A percentile compares a stretch with the other conserved stretches of the same genome.
Evolutionary conservation across 352 stramenopile species (phyloP).

Genomic region (Pythium graminicola): DNA sequence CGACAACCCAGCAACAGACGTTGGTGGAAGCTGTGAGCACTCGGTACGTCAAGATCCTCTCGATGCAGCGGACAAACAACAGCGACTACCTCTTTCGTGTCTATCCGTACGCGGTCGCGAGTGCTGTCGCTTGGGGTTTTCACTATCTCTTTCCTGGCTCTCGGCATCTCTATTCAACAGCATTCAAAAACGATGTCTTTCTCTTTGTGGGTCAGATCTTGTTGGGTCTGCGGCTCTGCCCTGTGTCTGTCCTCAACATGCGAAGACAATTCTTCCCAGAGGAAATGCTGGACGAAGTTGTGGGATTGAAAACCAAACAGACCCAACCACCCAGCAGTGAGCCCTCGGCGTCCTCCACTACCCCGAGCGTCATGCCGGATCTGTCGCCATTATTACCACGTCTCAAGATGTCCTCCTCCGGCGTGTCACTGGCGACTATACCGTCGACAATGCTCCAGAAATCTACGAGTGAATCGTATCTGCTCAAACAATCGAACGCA

Average conservation of each 20-base stretch:
- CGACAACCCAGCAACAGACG: conserved; percentile 46
- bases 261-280: conserved; percentile 65
- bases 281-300: conserved; percentile 55
- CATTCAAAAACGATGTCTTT: conserved; percentile 80
- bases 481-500: conserved; percentile 37
- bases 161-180: conserved; percentile 70
- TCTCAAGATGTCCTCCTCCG: conserved; percentile 15
- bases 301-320: conserved; percentile 29
- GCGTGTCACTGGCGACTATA: background rate
- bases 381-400: conserved; percentile 23
- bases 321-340: background rate
- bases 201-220: conserved; percentile 70
- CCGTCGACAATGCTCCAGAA: conserved; percentile 20
- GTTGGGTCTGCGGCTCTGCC: conserved; percentile 57
- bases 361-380: conserved; percentile 17
- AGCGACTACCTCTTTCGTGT: conserved; percentile 85
- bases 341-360: background rate
- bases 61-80: conserved; percentile 47
- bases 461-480: conserved; percentile 45
- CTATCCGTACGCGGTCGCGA: conserved; percentile 83
- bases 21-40: conserved; percentile 64
- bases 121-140: conserved; percentile 75
- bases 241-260: conserved; percentile 62
- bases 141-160: conserved; percentile 86
- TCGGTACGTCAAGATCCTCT: conserved; percentile 80